These are phyloP conservation scores for Dendrocalamus sinicus DNA, from an alignment of 176 grass and related monocot species.

Conservation along the genomic window DNA sequence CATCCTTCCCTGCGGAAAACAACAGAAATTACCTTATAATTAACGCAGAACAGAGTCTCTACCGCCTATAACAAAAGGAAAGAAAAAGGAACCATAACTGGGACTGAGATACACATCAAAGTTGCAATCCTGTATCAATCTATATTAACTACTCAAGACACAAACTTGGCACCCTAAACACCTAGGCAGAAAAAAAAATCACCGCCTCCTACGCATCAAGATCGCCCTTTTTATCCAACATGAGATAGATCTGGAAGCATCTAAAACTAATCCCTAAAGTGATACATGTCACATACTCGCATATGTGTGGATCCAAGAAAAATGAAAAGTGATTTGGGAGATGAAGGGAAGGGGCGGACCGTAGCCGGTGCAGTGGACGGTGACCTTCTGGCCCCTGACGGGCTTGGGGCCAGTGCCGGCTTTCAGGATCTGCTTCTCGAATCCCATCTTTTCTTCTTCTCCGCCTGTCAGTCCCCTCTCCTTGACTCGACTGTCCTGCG, in stretches of 20 bases:
- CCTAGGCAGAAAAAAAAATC: not conserved
- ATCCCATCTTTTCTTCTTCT: conserved; percentile 57
- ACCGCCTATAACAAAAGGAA: not conserved
- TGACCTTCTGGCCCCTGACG: conserved; percentile 85
- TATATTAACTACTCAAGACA: not conserved
- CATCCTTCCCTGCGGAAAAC: conserved; percentile 73
- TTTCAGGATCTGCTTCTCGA: conserved; percentile 78
- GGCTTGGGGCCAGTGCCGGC: conserved; percentile 76
- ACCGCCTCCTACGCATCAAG: not conserved
- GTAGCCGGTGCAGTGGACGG: conserved; percentile 96
- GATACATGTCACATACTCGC: not conserved
- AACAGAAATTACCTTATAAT: not conserved
- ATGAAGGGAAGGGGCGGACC: conserved; percentile 50
- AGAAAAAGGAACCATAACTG: not conserved
- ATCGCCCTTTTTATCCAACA: not conserved
- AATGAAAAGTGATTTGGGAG: not conserved
- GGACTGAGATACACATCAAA: not conserved
- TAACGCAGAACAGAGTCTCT: not conserved
- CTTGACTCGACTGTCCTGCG: not conserved
- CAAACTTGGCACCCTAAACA: not conserved
- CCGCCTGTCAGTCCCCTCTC: not conserved
- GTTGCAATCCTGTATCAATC: not conserved
- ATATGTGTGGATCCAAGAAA: not conserved
- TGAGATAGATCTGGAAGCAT: conserved; percentile 34
- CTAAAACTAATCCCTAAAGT: not conserved